Evolutionary conservation across 2,329 filamentous ascomycete species (phyloP), one percentile per base, ranked within the genome.

Genomic region (Aureobasidium melanogenum): DNA sequence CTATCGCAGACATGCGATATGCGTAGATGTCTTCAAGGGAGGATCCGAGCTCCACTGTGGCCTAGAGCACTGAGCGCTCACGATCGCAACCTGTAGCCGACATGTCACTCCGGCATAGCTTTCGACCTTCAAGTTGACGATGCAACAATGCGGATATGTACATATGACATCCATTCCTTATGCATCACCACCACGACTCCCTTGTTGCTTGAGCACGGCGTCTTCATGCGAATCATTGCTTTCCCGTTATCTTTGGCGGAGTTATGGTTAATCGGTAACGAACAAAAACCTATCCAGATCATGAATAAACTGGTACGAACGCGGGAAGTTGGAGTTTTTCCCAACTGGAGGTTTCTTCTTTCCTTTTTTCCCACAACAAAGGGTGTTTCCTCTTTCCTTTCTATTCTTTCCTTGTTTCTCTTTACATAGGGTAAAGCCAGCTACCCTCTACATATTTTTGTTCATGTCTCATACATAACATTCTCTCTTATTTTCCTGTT

Each of bases 1-100:
- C 54, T 4, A 57, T 57, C 12, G 44, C 43, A 50, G 56, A 59
- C 14, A 59, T 59, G 56, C 56, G 56, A 22, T 59, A 57, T 41
- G 39, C 54, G 30, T 57, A 47, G 8, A 47, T n/a, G 24, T n/a
- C 24, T 17, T n/a, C 24, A 9, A 3, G 14, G 14, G n/a, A 46
- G 24, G 28, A 24, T 7, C 15, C 32, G 5, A 36, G 32, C 17
- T 46, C 28, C 5, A 17, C 6, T 46, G 7, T 5, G 14, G 17
- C 14, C 22, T 30, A 7, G 15, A 28, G 24, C 6, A 22, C 19
- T 28, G 44, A n/a, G 15, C 44, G 8, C 44, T 47, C 44, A 28
- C 8, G 15, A 12, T 47, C 5, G 44, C 24, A 30, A 2, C 9
- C 4, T n/a, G 24, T 14, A 38, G n/a, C 2, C 10, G 32, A 51